Conservation (phyloP, 2,329 filamentous ascomycete genomes). For the Hortaea sp. region DNA sequence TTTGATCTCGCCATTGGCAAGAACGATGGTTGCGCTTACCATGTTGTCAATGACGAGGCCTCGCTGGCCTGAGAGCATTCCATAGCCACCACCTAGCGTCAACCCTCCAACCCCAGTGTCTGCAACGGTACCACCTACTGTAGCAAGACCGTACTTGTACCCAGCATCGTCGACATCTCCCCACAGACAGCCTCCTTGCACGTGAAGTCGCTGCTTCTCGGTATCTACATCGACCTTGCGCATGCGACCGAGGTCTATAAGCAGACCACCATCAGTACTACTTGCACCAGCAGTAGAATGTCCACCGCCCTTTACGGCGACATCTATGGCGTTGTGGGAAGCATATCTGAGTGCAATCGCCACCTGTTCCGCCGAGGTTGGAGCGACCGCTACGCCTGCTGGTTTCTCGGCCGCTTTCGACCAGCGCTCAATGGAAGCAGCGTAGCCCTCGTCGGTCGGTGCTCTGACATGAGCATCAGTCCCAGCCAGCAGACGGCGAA, state of each 20-base stretch:
- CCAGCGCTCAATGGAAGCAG: conserved; percentile 15
- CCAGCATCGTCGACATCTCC: conserved; percentile 36
- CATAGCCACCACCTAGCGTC: conserved; percentile 33
- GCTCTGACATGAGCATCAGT: conserved; percentile 9
- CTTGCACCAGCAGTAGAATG: conserved; percentile 46
- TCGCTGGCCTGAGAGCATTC: conserved; percentile 41
- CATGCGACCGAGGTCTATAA: conserved; percentile 47
- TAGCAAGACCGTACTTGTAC: conserved; percentile 43
- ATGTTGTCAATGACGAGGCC: conserved; percentile 47
- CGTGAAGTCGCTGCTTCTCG: conserved; percentile 20
- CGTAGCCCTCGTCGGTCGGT: conserved; percentile 11
- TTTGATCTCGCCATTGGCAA: conserved; percentile 31
- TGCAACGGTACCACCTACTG: conserved; percentile 52
- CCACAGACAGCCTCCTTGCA: conserved; percentile 18
- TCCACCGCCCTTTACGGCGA: conserved; percentile 47
- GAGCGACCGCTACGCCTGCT: conserved; percentile 35
- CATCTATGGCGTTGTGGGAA: conserved; percentile 33
- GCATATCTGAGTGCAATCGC: conserved; percentile 37
- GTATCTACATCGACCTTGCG: conserved; percentile 40
- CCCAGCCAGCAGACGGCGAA: conserved; percentile 7
- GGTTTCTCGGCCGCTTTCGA: conserved; percentile 18
- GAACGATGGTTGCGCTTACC: conserved; percentile 29
- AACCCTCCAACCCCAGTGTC: conserved; percentile 54
- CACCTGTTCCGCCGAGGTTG: conserved; percentile 32
- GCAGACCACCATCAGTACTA: conserved; percentile 42